These are phyloP conservation scores for Backusella parvicylindrica DNA, from an alignment of 192 early-diverging fungal genomes.

Conservation along the genomic window DNA sequence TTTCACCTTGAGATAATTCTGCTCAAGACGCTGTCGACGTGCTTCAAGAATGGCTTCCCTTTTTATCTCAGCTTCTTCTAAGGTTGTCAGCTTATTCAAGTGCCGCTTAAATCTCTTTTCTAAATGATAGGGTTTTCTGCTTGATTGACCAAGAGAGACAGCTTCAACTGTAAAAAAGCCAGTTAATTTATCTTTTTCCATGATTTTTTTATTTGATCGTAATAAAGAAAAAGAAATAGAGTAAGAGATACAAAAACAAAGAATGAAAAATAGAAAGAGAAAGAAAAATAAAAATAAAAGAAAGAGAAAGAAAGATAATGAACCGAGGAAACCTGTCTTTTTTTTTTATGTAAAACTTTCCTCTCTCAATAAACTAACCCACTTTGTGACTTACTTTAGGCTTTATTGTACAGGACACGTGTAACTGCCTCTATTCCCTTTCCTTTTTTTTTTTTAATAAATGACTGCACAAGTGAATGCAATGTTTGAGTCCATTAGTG, in stretches of 20 bases:
- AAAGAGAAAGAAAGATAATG: background rate
- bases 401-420: background rate
- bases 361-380: background rate
- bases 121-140: slow-evolving; percentile 22
- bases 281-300: background rate
- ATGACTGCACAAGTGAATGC: background rate
- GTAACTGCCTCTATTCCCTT: background rate
- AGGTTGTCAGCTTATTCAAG: background rate
- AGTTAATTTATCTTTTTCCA: slow-evolving; percentile 1
- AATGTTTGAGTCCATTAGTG: background rate
- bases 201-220: background rate
- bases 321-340: background rate
- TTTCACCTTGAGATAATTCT: slow-evolving; percentile 15
- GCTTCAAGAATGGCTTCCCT: slow-evolving; percentile 22
- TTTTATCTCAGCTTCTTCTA: slow-evolving; percentile 15
- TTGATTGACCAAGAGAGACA: slow-evolving; percentile 6
- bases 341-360: background rate
- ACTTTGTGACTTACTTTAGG: background rate
- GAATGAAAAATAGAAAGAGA: background rate
- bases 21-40: slow-evolving; percentile 9
- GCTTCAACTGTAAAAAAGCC: slow-evolving; percentile 23
- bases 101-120: slow-evolving; percentile 19
- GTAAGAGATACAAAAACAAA: background rate
- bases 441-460: background rate
- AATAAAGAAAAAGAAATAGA: background rate